phyloP scores from a whole-genome alignment of 2,329 filamentous ascomycete genomes.

The Delphinella strobiligena region DNA sequence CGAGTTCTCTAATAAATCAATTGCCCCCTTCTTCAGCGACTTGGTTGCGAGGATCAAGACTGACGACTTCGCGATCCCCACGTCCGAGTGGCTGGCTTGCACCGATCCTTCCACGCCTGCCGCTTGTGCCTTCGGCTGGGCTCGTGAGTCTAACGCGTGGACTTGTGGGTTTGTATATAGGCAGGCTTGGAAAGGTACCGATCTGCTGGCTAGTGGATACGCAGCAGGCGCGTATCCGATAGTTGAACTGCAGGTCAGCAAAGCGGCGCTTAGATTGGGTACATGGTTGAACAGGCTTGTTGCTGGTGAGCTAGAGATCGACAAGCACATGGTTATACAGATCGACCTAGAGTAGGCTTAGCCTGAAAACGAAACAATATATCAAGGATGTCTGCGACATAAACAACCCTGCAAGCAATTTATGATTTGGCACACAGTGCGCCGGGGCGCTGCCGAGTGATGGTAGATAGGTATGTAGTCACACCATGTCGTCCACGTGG shows the following conservation, averaged over 20 bases:
- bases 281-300: constrained; percentile 28
- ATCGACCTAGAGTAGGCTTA: too few relatives aligned
- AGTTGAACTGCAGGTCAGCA: constrained; percentile 29
- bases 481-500: too few relatives aligned
- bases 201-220: constrained; percentile 25
- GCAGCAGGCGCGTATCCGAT: constrained; percentile 26
- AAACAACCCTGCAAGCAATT: too few relatives aligned
- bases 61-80: constrained; percentile 24
- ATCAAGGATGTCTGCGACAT: too few relatives aligned
- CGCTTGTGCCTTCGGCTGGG: constrained; percentile 25
- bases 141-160: constrained; percentile 26
- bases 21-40: constrained; percentile 23
- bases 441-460: too few relatives aligned
- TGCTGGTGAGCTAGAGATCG: constrained; percentile 6
- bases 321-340: not conserved
- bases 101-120: constrained; percentile 20
- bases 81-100: constrained; percentile 25
- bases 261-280: constrained; percentile 26
- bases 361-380: too few relatives aligned
- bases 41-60: constrained; percentile 24
- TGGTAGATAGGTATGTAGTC: too few relatives aligned
- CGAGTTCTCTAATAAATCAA: constrained; percentile 23
- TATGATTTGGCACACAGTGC: too few relatives aligned
- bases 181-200: constrained; percentile 18
- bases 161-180: constrained; percentile 28